Evolutionary conservation across 805 yeast genomes (phyloP).

Genomic region (Starmerella khaoyaiensis): DNA sequence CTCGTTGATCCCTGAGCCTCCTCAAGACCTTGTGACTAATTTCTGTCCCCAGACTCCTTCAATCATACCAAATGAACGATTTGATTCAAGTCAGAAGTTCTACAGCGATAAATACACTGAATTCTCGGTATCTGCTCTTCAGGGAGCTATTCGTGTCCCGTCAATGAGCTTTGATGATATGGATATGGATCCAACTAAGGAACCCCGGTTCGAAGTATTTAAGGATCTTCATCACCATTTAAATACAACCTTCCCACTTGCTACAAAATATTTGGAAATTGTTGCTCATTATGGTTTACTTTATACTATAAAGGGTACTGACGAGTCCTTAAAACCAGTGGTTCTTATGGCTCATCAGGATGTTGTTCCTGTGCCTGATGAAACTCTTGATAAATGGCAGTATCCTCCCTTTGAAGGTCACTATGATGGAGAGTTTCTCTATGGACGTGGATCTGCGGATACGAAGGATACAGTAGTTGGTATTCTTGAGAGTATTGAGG

Average conservation of each 20-base stretch:
- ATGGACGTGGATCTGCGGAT: constrained; percentile 72
- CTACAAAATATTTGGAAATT: constrained; percentile 36
- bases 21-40: constrained; percentile 17
- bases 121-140: constrained; percentile 15
- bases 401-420: constrained; percentile 55
- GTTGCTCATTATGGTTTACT: constrained; percentile 54
- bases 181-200: constrained; percentile 34
- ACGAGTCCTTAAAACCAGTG: constrained; percentile 44
- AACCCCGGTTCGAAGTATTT: constrained; percentile 38
- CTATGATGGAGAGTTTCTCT: constrained; percentile 52
- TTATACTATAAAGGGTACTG: constrained; percentile 51
- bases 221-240: constrained; percentile 38
- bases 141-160: constrained; percentile 51
- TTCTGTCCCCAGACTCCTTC: constrained; percentile 19
- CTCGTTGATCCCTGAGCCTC: constrained; percentile 18
- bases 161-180: constrained; percentile 52
- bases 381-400: constrained; percentile 45
- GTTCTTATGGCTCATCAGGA: constrained; percentile 69
- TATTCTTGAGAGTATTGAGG: constrained; percentile 52
- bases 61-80: not conserved
- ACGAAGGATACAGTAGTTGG: constrained; percentile 60
- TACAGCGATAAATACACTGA: constrained; percentile 10
- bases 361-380: constrained; percentile 60
- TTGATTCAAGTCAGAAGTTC: constrained; percentile 11
- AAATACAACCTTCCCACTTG: constrained; percentile 38